Base-by-base conservation (phyloP, 176 grass and related monocot species). In the Oryza brachyantha region DNA sequence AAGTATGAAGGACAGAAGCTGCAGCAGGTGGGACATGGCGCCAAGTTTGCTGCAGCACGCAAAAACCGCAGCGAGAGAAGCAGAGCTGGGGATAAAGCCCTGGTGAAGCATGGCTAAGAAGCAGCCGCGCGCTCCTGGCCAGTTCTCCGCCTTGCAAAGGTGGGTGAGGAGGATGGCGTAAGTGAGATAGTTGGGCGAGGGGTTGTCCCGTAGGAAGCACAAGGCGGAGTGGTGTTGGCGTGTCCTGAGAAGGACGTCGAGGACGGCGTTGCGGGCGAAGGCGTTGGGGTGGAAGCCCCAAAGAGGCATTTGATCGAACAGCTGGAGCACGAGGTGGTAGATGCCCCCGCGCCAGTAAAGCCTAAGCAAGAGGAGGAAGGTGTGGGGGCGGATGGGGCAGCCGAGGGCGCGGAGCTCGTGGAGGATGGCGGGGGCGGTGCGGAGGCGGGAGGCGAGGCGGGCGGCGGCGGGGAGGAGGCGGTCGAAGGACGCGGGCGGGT, bases 301-400 rank as follows among this genome's bases (percentile, higher is more conserved):
- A 19, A 50, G 54, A 38, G 71, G 42, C 90, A 94, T 98, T 91
- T 98, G 83, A 39, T 94, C 90, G 73, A 98, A 90, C 70, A 90
- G 75, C 37, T 94, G 77, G 68, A 85, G 77, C 31, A 87, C 96
- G 40, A 74, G 59, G 13, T 25, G 73, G 81, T 91, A 89, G 5
- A 86, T 83, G 21, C 83, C 83, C 14, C 96, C 90, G 62, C 95
- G 83, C 92, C 90, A 98, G 79, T 87, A 98, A 17, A 94, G 59
- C 66, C 88, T 89, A 16, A 94, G 81, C 61, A 93, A 82, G 85
- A 92, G 68, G 78, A 98, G 65, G 81, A 94, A 98, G 66, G 83
- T 92, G 50, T 90, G 87, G 9, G 87, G 77, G 77, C 76, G 92
- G 83, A 94, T 66, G 31, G 85, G 80, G 66, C 85, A 92, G 28